A percentile compares a stretch with the other conserved stretches of the same genome.
These are phyloP conservation scores for Linnemannia schmuckeri DNA, from an alignment of 192 early-diverging fungal genomes.

Conservation along the genomic window DNA sequence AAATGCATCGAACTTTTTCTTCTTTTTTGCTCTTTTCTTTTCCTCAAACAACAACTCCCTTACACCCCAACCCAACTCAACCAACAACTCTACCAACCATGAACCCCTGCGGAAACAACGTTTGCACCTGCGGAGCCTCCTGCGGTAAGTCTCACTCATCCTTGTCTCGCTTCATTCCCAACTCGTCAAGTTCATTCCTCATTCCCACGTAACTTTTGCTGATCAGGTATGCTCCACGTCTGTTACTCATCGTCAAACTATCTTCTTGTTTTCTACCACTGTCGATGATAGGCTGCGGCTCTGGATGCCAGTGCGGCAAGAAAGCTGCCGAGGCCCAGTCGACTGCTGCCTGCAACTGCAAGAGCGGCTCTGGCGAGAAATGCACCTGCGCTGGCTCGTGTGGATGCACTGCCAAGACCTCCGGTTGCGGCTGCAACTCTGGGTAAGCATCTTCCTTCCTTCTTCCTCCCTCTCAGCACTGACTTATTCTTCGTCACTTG, in stretches of 20 bases:
- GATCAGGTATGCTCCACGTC: background rate
- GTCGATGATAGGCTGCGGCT: constrained; percentile 27
- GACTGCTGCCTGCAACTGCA: constrained; percentile 25
- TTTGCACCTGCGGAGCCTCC: constrained; percentile 51
- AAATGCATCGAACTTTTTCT: background rate
- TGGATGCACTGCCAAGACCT: constrained; percentile 28
- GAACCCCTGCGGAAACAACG: constrained; percentile 57
- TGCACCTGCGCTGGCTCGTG: constrained; percentile 45
- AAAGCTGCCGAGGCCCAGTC: constrained; percentile 26
- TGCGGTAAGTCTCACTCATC: constrained; percentile 31
- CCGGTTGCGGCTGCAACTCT: constrained; percentile 49
- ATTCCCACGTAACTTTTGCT: background rate
- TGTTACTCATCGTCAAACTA: background rate
- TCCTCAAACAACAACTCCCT: constrained; percentile 6
- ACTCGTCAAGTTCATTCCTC: background rate
- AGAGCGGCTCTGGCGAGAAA: constrained; percentile 34
- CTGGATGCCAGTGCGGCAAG: constrained; percentile 55
- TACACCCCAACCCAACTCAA: background rate
- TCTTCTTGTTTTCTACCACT: background rate
- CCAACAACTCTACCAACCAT: constrained; percentile 16
- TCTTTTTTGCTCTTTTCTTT: constrained; percentile 13
- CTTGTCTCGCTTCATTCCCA: background rate
- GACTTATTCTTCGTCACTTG: too few species aligned
- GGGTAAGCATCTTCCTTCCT: constrained; percentile 26
- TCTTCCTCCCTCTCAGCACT: background rate